A percentile compares a stretch with the other conserved stretches of the same genome.
Evolutionary conservation across 129 eudicot genomes (phyloP).

Genomic region (Erigeron canadensis): DNA sequence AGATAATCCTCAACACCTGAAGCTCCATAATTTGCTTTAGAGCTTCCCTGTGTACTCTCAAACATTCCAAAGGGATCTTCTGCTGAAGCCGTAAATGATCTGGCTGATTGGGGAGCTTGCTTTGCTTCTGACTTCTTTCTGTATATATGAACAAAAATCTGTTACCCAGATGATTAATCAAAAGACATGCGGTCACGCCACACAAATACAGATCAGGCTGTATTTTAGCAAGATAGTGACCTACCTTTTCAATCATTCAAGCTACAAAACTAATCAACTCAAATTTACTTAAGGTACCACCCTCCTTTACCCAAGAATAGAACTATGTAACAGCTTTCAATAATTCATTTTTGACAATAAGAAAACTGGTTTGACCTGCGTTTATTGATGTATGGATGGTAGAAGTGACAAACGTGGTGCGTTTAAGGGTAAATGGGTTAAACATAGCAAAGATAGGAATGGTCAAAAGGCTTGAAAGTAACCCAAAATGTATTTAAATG

Average conservation of each 20-base stretch:
- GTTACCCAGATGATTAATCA: not conserved
- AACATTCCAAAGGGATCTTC: constrained; percentile 65
- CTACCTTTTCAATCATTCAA: not conserved
- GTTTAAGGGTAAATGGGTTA: no score
- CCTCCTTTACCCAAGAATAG: not conserved
- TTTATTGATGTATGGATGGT: no score
- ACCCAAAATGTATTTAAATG: no score
- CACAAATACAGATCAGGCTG: not conserved
- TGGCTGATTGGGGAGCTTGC: constrained; percentile 34
- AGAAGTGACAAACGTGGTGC: no score
- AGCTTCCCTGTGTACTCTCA: constrained; percentile 26
- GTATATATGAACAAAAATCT: constrained; percentile 20
- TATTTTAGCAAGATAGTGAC: not conserved
- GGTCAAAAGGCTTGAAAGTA: no score
- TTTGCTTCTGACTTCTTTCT: constrained; percentile 36
- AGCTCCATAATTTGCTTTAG: constrained; percentile 22
- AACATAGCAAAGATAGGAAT: no score
- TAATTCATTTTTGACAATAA: no score
- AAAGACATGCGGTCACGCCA: not conserved
- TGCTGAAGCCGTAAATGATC: constrained; percentile 30
- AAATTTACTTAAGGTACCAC: no score
- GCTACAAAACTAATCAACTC: not conserved
- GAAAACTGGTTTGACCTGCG: no score
- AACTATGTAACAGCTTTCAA: no score
- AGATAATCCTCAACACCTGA: constrained; percentile 40